Percentiles rank a stretch among this genome's conserved stretches.
phyloP scores from a whole-genome alignment of 129 eudicot genomes.

The Pittosporum tobira region DNA sequence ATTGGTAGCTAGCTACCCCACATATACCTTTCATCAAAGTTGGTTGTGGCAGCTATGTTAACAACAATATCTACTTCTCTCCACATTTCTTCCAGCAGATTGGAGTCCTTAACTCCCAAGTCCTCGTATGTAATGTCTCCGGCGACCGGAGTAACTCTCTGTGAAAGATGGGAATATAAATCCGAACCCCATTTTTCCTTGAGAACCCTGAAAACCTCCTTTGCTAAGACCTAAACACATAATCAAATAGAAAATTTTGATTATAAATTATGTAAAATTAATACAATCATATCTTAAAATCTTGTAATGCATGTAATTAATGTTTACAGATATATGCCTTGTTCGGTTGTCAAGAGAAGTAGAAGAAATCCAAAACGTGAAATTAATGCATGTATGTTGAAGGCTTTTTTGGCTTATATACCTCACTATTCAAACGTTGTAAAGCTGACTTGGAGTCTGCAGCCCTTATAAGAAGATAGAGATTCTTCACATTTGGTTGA shows the following conservation, averaged over 20 bases:
- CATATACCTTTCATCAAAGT: conserved; percentile 79
- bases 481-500: conserved; percentile 84
- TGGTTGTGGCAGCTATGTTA: conserved; percentile 83
- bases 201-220: conserved; percentile 69
- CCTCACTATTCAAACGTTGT: conserved; percentile 70
- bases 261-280: no score
- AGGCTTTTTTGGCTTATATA: no score
- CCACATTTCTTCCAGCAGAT: conserved; percentile 51
- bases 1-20: background rate
- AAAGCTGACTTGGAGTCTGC: conserved; percentile 49
- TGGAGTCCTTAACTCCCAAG: conserved; percentile 49
- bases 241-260: background rate
- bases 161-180: conserved; percentile 31
- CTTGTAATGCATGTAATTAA: no score
- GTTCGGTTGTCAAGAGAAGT: no score
- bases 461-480: conserved; percentile 80
- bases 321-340: no score
- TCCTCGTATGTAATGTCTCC: conserved; percentile 74
- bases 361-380: no score
- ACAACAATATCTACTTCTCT: conserved; percentile 68
- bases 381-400: no score
- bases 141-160: conserved; percentile 47
- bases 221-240: conserved; percentile 47
- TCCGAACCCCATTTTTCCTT: conserved; percentile 54
- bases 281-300: no score